Conservation (phyloP, 768 basidiomycete species). For the Lepiota subincarnata region DNA sequence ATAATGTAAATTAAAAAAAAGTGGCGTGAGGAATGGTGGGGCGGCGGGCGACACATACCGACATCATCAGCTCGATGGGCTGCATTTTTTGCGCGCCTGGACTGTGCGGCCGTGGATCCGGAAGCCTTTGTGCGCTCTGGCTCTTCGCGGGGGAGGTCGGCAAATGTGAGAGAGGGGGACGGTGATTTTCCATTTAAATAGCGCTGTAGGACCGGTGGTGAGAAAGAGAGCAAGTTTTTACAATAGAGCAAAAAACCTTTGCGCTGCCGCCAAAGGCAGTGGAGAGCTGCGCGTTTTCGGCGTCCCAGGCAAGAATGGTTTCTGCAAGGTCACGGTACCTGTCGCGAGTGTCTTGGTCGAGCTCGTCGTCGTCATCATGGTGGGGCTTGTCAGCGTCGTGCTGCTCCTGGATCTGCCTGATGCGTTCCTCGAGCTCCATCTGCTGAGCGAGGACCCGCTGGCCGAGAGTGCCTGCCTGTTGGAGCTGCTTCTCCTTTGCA, state of each 20-base stretch:
- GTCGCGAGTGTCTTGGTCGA: conserved; percentile 60
- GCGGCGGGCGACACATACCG: conserved; percentile 43
- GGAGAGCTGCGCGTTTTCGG: conserved; percentile 73
- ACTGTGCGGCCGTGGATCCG: conserved; percentile 77
- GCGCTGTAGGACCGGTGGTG: conserved; percentile 27
- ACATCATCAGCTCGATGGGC: conserved; percentile 88
- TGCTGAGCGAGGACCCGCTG: conserved; percentile 93
- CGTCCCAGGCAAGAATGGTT: conserved; percentile 73
- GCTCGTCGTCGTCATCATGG: conserved; percentile 9
- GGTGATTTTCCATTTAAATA: conserved; percentile 37
- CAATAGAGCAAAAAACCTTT: not conserved
- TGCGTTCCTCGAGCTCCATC: conserved; percentile 87
- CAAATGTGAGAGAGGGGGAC: conserved; percentile 40
- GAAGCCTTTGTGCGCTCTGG: conserved; percentile 59
- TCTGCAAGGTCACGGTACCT: conserved; percentile 75
- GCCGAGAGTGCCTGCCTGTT: conserved; percentile 87
- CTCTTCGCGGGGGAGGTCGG: conserved; percentile 56
- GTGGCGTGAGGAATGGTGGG: not conserved
- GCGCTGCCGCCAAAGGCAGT: conserved; percentile 57
- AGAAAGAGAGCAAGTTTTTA: too few species aligned
- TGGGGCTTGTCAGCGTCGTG: conserved; percentile 11
- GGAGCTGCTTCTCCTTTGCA: conserved; percentile 87
- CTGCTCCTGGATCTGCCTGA: conserved; percentile 60
- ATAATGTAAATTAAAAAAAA: not conserved
- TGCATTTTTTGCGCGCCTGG: conserved; percentile 86